Conservation (phyloP, 2,329 filamentous ascomycete genomes). For the Nemania sp. region DNA sequence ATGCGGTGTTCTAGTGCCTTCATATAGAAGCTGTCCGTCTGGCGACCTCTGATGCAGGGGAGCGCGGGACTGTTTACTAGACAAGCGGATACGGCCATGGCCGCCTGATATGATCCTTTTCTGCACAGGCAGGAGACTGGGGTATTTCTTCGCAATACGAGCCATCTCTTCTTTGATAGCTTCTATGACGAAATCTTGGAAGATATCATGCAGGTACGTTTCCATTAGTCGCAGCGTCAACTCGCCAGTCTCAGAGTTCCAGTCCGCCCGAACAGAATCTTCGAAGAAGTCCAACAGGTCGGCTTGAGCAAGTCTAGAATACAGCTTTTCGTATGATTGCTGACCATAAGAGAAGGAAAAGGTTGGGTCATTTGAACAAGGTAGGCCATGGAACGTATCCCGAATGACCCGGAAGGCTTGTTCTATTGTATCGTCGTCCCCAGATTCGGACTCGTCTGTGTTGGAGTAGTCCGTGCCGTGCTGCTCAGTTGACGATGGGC, state of each 20-base stretch:
- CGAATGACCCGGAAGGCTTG: too few species aligned
- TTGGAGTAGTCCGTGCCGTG: too few species aligned
- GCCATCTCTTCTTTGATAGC: background rate
- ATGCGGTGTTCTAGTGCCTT: background rate
- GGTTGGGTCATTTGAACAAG: too few species aligned
- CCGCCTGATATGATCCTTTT: background rate
- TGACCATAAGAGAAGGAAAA: too few species aligned
- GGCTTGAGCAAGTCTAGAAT: too few species aligned
- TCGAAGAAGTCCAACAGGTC: background rate
- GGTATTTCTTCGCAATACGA: background rate
- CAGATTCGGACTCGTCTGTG: too few species aligned
- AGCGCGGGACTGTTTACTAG: too few species aligned
- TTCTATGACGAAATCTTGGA: background rate
- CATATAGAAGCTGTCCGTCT: background rate
- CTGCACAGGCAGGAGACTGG: background rate
- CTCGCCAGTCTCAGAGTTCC: background rate
- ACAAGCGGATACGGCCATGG: background rate
- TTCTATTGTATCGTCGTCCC: too few species aligned
- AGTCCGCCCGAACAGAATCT: background rate
- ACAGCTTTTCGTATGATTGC: too few species aligned
- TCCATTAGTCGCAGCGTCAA: background rate
- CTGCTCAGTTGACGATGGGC: too few species aligned
- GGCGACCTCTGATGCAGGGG: background rate
- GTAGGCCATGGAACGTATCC: too few species aligned
- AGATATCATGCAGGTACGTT: background rate